Evolutionary conservation across 2,329 filamentous ascomycete genomes (phyloP), one percentile per base, ranked within the genome.

Genomic region (Colletotrichum aenigma): DNA sequence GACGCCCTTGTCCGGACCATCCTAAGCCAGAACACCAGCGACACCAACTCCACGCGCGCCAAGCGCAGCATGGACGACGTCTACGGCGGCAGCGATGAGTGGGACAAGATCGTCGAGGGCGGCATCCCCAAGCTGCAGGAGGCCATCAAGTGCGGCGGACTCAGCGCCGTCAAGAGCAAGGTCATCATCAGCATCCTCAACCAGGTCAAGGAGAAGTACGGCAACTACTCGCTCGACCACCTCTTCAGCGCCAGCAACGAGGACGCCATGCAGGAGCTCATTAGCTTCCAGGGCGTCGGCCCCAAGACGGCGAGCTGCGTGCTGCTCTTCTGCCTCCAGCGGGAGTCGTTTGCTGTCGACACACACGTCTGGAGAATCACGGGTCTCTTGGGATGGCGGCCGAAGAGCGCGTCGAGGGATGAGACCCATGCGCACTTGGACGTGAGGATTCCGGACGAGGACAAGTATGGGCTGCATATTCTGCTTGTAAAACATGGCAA

Each of bases 151-250:
- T 88, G 88, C 28, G 95, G 94, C 34, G 95, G 95, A 0, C 86
- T 96, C 2, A 93, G 92, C 16, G 89, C 90, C 43, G 88, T 91
- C n/a, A 97, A 96, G 84, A 94, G 92, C 80, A 92, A 90, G 74
- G 91, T 93, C 78, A 94, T 96, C 78, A 91, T 96, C 78, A 84
- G 85, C 43, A 93, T 95, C 69, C 85, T 96, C 79, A 85, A 89
- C 64, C 92, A 95, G 80, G 93, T 93, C 48, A 87, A 90, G 68
- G 81, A 78, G 26, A 78, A 79, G 34, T 82, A 87, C 79, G 87
- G 86, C 6, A 60, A 24, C 2, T 89, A 88, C 78, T 87, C 87
- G 18, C 84, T 91, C 3, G 88, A 91, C 71, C 87, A 90, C 78
- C 81, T 91, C 15, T 87, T 88, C 64, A 76, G 78, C 7, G 80